Conservation (phyloP, 352 stramenopile species). For the Elongisporangium prolatum region DNA sequence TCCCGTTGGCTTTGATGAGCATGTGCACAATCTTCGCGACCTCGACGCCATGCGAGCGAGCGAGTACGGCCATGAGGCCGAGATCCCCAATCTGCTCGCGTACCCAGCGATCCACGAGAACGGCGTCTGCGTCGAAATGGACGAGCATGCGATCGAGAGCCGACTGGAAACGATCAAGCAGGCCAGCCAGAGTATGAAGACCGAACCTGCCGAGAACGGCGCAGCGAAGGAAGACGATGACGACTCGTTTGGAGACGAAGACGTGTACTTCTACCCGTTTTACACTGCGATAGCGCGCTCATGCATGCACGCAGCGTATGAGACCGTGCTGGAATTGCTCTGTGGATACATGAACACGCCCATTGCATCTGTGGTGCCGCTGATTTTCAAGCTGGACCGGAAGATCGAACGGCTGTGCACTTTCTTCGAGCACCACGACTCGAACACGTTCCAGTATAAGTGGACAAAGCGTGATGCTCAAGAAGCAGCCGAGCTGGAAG, state of each 20-base stretch:
- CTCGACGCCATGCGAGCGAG: slow-evolving; percentile 11
- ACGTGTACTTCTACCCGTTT: slow-evolving; percentile 56
- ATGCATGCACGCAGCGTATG: slow-evolving; percentile 45
- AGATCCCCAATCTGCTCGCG: slow-evolving; percentile 26
- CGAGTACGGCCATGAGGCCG: slow-evolving; percentile 7
- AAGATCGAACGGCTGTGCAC: slow-evolving; percentile 23
- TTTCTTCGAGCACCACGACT: slow-evolving; percentile 15
- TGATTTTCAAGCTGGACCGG: slow-evolving; percentile 23
- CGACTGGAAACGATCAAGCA: slow-evolving; percentile 31
- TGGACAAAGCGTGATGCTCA: not conserved
- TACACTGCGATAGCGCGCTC: slow-evolving; percentile 15
- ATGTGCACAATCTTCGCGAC: slow-evolving; percentile 36
- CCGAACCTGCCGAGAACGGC: not conserved
- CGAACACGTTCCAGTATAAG: not conserved
- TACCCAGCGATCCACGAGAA: slow-evolving; percentile 54
- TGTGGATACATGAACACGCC: slow-evolving; percentile 58
- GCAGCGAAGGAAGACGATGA: slow-evolving; percentile 4
- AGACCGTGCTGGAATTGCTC: slow-evolving; percentile 56
- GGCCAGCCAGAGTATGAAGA: slow-evolving; percentile 6
- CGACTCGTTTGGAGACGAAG: slow-evolving; percentile 2
- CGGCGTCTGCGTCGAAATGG: slow-evolving; percentile 42
- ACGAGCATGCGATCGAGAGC: slow-evolving; percentile 41
- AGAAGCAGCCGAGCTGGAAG: too few species aligned
- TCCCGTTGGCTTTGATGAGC: slow-evolving; percentile 32
- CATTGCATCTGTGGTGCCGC: slow-evolving; percentile 33